These are phyloP conservation scores for Diospyros kaki DNA, from an alignment of 148 eudicot genomes.

Conservation along the genomic window DNA sequence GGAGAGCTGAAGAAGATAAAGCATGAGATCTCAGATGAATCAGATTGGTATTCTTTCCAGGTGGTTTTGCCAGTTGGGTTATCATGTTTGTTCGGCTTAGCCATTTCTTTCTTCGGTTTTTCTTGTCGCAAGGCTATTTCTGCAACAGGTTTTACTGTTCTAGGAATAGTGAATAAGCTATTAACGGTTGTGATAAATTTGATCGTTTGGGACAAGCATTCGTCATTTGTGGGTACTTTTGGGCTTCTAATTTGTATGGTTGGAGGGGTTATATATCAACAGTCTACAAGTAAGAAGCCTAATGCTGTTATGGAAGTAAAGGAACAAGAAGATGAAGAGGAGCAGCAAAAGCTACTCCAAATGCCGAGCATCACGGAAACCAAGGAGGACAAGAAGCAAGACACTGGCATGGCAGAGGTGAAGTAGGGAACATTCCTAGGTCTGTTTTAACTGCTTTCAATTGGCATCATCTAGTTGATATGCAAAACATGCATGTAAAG, in stretches of 20 bases:
- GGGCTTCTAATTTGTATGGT: slow-evolving; percentile 87
- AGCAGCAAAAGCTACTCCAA: slow-evolving; percentile 66
- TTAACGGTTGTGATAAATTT: slow-evolving; percentile 81
- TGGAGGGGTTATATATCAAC: slow-evolving; percentile 83
- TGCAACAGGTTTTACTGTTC: slow-evolving; percentile 92
- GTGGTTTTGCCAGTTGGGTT: slow-evolving; percentile 80
- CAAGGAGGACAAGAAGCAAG: slow-evolving; percentile 22
- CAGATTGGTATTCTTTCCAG: slow-evolving; percentile 70
- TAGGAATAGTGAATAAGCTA: slow-evolving; percentile 87
- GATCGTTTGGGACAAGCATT: slow-evolving; percentile 84
- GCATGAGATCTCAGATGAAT: slow-evolving; percentile 73
- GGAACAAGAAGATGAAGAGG: slow-evolving; percentile 43
- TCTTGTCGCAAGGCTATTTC: slow-evolving; percentile 91
- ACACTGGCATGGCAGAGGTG: slow-evolving; percentile 29
- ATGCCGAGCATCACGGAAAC: slow-evolving; percentile 45
- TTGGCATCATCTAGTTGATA: too few relatives aligned
- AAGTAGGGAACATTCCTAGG: slow-evolving; percentile 26
- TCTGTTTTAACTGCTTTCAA: too few relatives aligned
- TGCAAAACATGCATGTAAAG: too few relatives aligned
- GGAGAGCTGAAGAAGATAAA: slow-evolving; percentile 90
- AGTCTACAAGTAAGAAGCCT: slow-evolving; percentile 57
- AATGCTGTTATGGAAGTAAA: slow-evolving; percentile 41
- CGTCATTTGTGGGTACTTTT: slow-evolving; percentile 69
- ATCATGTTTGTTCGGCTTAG: slow-evolving; percentile 83
- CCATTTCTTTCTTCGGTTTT: slow-evolving; percentile 88